phyloP scores from a whole-genome alignment of 2,329 filamentous ascomycete species.

The Cercospora zeae-maydis region DNA sequence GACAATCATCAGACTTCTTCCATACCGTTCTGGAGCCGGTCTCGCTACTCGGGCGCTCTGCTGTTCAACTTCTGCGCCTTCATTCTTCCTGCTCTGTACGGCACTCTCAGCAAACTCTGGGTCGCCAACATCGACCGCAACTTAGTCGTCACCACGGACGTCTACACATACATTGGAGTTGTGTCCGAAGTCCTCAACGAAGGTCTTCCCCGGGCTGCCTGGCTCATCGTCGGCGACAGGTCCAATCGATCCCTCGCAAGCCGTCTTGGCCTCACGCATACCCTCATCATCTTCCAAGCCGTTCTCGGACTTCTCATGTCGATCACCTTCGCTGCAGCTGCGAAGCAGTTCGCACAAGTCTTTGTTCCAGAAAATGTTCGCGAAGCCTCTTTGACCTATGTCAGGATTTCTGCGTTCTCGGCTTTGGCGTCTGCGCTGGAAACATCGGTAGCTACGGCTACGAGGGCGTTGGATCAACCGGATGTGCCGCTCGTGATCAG shows the following conservation, averaged over 20 bases:
- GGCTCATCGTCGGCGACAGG: conserved; percentile 65
- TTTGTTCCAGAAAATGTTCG: conserved; percentile 63
- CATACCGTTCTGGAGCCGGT: conserved; percentile 16
- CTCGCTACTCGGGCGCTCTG: conserved; percentile 54
- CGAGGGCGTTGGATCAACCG: conserved; percentile 63
- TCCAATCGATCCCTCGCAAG: conserved; percentile 50
- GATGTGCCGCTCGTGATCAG: conserved; percentile 67
- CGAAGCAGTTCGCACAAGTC: conserved; percentile 53
- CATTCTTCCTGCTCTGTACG: conserved; percentile 63
- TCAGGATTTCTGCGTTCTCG: conserved; percentile 62
- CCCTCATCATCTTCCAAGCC: conserved; percentile 53
- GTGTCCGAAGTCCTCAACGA: conserved; percentile 69
- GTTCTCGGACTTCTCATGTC: conserved; percentile 58
- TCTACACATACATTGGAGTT: conserved; percentile 66
- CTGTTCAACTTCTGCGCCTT: conserved; percentile 62
- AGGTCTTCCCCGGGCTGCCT: conserved; percentile 65
- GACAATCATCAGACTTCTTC: background rate
- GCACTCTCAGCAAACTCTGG: conserved; percentile 67
- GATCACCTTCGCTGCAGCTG: conserved; percentile 55
- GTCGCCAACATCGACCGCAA: conserved; percentile 63
- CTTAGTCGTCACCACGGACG: conserved; percentile 61
- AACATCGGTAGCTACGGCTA: conserved; percentile 58
- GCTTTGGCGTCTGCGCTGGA: conserved; percentile 61
- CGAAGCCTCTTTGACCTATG: conserved; percentile 57
- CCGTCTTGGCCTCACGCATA: conserved; percentile 60